phyloP scores from a whole-genome alignment of 1,284 basidiomycete species.

The Cryptococcus sp. region DNA sequence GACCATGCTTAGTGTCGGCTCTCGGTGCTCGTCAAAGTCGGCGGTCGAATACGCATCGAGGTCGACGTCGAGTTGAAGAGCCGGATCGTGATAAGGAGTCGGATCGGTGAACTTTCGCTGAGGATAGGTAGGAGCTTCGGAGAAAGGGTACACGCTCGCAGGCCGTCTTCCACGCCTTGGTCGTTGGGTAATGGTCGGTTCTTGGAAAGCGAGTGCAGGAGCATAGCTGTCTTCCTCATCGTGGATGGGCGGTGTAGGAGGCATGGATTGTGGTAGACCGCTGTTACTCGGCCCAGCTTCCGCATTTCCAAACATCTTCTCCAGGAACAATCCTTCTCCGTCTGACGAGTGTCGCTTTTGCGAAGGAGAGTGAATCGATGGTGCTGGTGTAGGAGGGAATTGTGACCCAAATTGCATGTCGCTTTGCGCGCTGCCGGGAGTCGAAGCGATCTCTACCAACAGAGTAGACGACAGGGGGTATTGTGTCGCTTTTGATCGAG shows the following conservation, averaged over 20 bases:
- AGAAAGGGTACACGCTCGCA: conserved; percentile 28
- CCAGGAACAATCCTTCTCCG: background rate
- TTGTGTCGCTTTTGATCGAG: background rate
- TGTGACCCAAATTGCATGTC: conserved; percentile 15
- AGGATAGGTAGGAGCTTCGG: conserved; percentile 19
- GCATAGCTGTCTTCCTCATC: conserved; percentile 9
- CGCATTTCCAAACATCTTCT: conserved; percentile 7
- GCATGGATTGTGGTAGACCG: conserved; percentile 3
- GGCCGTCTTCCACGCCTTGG: conserved; percentile 26
- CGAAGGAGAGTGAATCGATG: conserved; percentile 21
- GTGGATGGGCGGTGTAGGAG: conserved; percentile 26
- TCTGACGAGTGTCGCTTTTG: conserved; percentile 4
- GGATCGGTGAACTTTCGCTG: conserved; percentile 41
- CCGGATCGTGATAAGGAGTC: conserved; percentile 15
- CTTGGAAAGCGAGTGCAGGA: conserved; percentile 18
- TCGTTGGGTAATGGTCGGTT: conserved; percentile 19
- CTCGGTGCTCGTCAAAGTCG: conserved; percentile 29
- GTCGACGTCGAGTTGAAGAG: conserved; percentile 35
- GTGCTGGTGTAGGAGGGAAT: conserved; percentile 20
- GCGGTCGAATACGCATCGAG: conserved; percentile 37
- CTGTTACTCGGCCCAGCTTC: conserved; percentile 17
- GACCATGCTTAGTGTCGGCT: conserved; percentile 42
- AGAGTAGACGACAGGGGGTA: background rate
- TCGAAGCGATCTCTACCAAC: background rate
- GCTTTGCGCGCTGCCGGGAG: background rate